Conservation (phyloP, 805 yeast genomes). For the Pichia paraexigua region DNA sequence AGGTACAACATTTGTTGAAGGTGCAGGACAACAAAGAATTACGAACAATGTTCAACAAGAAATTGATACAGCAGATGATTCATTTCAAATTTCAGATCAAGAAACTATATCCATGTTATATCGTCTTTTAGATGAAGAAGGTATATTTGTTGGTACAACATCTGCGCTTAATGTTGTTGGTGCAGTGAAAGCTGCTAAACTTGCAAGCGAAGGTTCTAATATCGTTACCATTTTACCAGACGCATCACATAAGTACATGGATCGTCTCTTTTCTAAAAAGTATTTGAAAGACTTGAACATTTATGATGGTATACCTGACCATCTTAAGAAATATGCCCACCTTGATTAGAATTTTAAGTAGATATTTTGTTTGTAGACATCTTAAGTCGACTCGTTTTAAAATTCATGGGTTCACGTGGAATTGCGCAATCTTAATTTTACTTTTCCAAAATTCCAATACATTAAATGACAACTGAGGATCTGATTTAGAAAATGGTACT, state of each 20-base stretch:
- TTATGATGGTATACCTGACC: constrained; percentile 57
- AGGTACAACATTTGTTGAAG: constrained; percentile 90
- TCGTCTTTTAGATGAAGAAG: constrained; percentile 80
- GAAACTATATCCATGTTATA: constrained; percentile 80
- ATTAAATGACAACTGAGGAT: too few relatives aligned
- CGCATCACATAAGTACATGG: constrained; percentile 83
- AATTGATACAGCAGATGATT: constrained; percentile 68
- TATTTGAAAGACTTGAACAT: constrained; percentile 73
- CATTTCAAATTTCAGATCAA: constrained; percentile 69
- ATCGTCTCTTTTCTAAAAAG: constrained; percentile 63
- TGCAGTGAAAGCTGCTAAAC: constrained; percentile 67
- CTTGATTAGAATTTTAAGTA: constrained; percentile 24
- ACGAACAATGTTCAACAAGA: constrained; percentile 76
- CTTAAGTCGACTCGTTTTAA: too few relatives aligned
- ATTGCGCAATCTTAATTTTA: constrained; percentile 1
- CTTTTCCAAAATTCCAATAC: too few relatives aligned
- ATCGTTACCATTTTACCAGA: constrained; percentile 88
- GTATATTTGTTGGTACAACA: constrained; percentile 85
- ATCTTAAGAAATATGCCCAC: constrained; percentile 60
- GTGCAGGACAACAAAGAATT: constrained; percentile 92
- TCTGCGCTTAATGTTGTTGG: constrained; percentile 88
- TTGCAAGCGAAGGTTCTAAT: constrained; percentile 68
- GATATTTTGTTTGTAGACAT: too few relatives aligned
- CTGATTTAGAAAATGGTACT: too few relatives aligned
- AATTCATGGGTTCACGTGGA: constrained; percentile 10